These are phyloP conservation scores for Sphaerulina vaccinii DNA, from an alignment of 2,329 filamentous ascomycete genomes.

Conservation along the genomic window DNA sequence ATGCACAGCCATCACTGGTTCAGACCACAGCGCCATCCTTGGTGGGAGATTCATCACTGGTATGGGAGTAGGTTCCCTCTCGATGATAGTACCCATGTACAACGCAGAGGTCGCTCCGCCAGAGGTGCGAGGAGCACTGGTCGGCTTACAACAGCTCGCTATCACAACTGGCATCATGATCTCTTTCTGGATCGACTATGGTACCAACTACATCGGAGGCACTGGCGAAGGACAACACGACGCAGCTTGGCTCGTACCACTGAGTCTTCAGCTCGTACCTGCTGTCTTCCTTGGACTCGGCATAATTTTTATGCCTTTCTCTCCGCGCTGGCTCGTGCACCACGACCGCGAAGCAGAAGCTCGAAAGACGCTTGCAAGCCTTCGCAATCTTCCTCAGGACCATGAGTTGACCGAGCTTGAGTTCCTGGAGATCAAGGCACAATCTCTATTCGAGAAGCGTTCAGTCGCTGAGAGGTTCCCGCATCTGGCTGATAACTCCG, in stretches of 20 bases:
- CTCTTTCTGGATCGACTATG: conserved; percentile 17
- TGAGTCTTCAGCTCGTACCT: conserved; percentile 68
- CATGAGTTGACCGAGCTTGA: conserved; percentile 72
- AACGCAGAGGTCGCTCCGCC: conserved; percentile 54
- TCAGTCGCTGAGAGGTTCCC: conserved; percentile 68
- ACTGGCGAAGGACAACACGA: conserved; percentile 59
- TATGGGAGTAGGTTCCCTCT: conserved; percentile 67
- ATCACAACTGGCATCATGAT: conserved; percentile 57
- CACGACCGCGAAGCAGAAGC: conserved; percentile 69
- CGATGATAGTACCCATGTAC: conserved; percentile 57
- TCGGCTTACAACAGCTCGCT: conserved; percentile 64
- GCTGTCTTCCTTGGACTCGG: conserved; percentile 65
- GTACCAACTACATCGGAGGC: conserved; percentile 52
- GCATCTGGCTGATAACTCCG: conserved; percentile 58
- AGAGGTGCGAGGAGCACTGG: conserved; percentile 65
- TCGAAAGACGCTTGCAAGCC: conserved; percentile 58
- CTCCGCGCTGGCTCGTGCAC: conserved; percentile 72
- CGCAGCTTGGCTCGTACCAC: conserved; percentile 71
- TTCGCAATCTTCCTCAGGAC: conserved; percentile 61
- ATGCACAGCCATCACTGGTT: conserved; percentile 56
- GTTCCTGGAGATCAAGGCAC: conserved; percentile 79
- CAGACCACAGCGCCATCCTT: conserved; percentile 61
- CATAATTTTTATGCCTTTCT: conserved; percentile 74
- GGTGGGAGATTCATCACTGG: conserved; percentile 68
- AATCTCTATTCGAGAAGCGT: conserved; percentile 74